Evolutionary conservation across 2,329 filamentous ascomycete species (phyloP), one percentile per base, ranked within the genome.

Genomic region (Botrytis cinerea): DNA sequence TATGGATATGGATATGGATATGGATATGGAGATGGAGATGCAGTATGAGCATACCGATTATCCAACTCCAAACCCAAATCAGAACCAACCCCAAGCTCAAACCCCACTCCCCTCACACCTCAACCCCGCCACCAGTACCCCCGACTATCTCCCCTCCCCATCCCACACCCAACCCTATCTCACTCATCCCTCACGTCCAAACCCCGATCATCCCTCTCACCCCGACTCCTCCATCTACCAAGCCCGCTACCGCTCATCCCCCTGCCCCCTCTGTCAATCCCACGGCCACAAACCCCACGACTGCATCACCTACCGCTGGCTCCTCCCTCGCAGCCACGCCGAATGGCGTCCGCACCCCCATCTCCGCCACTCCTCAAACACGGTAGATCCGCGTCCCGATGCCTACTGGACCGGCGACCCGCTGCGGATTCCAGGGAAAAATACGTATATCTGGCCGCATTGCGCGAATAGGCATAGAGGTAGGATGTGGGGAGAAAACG

Each of bases 351-450:
- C 59, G 0, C 59, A 71, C 9, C 4, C 35, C 0, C 1, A 71
- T 3, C 45, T 38, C 1, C n/a, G 35, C 0, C 69, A 71, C 22
- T 59, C 51, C 1, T 20, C 20, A 0, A 70, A 45, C 22, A 1
- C 32, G 0, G 4, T 48, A 0, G 16, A 22, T 5, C 59, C 43
- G 1, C 59, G 20, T 2, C 69, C 43, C 0, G 10, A 46, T 25
- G 25, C 25, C 10, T 18, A 35, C 12, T 68, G 64, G 64, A 40
- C 14, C 2, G 64, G 46, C 0, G 18, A 57, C 1, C 9, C 48
- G 1, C 40, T 8, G 25, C 4, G 9, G 14, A 43, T 57, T 4
- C 64, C 64, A 0, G 22, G 35, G 0, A 1, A 4, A 2, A 63
- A 63, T 22, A 22, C 57, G 20, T 38, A 46, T 7, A 51, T 71